phyloP scores from a whole-genome alignment of 1,284 basidiomycete genomes.

The Apiotrichum gamsii region DNA sequence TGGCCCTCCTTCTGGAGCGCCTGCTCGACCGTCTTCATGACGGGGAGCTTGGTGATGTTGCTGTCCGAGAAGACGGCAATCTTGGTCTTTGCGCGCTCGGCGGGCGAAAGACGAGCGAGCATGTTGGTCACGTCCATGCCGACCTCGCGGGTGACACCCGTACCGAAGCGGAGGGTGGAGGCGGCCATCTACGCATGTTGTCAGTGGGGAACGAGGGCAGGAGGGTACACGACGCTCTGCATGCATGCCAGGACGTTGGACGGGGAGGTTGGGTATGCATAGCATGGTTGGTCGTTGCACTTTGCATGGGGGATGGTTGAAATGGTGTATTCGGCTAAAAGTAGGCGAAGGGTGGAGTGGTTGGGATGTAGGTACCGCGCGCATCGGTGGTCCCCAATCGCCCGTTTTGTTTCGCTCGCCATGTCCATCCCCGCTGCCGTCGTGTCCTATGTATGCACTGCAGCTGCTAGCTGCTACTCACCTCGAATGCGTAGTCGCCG shows the following conservation, averaged over 20 bases:
- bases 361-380: background rate
- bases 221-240: background rate
- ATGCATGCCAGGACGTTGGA: background rate
- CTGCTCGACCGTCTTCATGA: slow-evolving; percentile 63
- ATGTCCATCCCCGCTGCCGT: too few species aligned
- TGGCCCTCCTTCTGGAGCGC: slow-evolving; percentile 34
- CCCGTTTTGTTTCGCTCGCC: too few species aligned
- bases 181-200: slow-evolving; percentile 65
- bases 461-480: too few species aligned
- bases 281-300: too few species aligned
- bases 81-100: slow-evolving; percentile 49
- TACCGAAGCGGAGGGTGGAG: slow-evolving; percentile 80
- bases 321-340: background rate
- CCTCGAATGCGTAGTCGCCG: slow-evolving; percentile 96
- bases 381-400: background rate
- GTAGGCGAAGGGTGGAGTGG: background rate
- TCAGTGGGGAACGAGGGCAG: slow-evolving; percentile 9
- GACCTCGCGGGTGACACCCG: slow-evolving; percentile 82
- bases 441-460: too few species aligned
- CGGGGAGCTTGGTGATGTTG: slow-evolving; percentile 70
- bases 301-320: too few species aligned
- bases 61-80: slow-evolving; percentile 92
- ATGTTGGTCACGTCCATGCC: slow-evolving; percentile 51
- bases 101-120: slow-evolving; percentile 27
- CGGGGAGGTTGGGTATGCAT: too few species aligned